phyloP scores from a whole-genome alignment of 1,284 basidiomycete species.

The Megacollybia platyphylla region DNA sequence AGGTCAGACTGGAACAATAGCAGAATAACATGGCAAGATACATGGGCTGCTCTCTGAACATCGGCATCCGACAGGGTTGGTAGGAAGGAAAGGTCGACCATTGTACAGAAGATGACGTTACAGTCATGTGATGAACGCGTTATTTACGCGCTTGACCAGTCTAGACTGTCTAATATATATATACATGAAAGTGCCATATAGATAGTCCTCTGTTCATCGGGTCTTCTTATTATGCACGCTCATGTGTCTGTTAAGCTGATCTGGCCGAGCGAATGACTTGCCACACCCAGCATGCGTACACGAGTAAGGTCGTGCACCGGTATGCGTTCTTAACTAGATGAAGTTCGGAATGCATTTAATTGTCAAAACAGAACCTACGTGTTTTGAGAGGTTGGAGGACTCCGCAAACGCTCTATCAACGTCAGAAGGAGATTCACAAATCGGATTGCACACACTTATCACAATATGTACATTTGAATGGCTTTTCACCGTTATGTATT shows the following conservation, averaged over 20 bases:
- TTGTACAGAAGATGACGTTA: background rate
- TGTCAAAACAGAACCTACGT: constrained; percentile 37
- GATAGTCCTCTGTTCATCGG: too few species aligned
- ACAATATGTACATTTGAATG: constrained; percentile 83
- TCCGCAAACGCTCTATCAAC: constrained; percentile 71
- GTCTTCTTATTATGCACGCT: constrained; percentile 36
- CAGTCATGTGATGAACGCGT: too few species aligned
- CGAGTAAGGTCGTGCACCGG: constrained; percentile 74
- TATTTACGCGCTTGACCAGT: too few species aligned
- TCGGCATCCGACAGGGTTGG: constrained; percentile 29
- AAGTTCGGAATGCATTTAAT: background rate
- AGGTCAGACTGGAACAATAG: background rate
- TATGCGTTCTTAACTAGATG: constrained; percentile 67
- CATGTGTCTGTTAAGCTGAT: constrained; percentile 58
- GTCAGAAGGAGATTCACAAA: background rate
- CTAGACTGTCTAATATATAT: too few species aligned
- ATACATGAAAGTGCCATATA: too few species aligned
- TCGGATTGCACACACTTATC: constrained; percentile 39
- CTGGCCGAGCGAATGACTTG: constrained; percentile 74
- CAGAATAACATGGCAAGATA: constrained; percentile 12
- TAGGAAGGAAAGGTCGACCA: constrained; percentile 21
- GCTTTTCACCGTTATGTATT: constrained; percentile 81
- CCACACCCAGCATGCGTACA: constrained; percentile 68
- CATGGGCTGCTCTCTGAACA: constrained; percentile 34
- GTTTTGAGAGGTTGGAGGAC: constrained; percentile 89